Conservation (phyloP, 306 rosid genomes). For the Crotalaria pallida region DNA sequence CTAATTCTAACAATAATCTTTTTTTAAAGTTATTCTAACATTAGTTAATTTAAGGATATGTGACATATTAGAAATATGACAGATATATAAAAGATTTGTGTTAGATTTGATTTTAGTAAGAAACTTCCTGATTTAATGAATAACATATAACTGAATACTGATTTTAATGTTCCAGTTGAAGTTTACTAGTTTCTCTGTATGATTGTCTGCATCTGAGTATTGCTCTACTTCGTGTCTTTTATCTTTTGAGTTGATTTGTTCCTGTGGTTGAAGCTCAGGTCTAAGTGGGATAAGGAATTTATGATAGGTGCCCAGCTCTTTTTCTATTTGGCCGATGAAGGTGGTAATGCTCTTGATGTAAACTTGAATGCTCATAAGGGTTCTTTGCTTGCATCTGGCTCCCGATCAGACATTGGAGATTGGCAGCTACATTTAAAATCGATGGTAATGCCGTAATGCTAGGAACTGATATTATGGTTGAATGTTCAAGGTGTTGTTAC, state of each 20-base stretch:
- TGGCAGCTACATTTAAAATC: constrained; percentile 95
- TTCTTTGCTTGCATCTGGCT: constrained; percentile 73
- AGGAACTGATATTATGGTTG: constrained; percentile 1
- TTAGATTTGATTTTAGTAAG: too few species aligned
- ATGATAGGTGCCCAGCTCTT: constrained; percentile 56
- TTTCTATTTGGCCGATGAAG: constrained; percentile 94
- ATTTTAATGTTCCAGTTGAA: neutral
- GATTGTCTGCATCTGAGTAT: neutral
- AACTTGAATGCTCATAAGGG: constrained; percentile 35
- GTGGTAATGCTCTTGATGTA: constrained; percentile 50
- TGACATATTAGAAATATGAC: too few species aligned
- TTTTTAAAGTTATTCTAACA: too few species aligned
- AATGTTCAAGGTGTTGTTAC: constrained; percentile 3
- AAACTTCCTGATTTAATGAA: too few species aligned
- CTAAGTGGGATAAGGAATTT: constrained; percentile 42
- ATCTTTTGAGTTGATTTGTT: constrained; percentile 9
- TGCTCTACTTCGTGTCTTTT: neutral
- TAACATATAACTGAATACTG: neutral
- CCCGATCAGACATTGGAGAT: constrained; percentile 68
- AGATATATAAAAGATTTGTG: too few species aligned
- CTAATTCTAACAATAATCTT: too few species aligned
- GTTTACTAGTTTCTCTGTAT: neutral
- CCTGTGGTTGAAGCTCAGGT: constrained; percentile 44
- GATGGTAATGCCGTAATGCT: constrained; percentile 61
- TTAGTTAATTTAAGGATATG: too few species aligned